Base-by-base conservation (phyloP, 192 early-diverging fungal genomes). In the Backusella parvicylindrica region DNA sequence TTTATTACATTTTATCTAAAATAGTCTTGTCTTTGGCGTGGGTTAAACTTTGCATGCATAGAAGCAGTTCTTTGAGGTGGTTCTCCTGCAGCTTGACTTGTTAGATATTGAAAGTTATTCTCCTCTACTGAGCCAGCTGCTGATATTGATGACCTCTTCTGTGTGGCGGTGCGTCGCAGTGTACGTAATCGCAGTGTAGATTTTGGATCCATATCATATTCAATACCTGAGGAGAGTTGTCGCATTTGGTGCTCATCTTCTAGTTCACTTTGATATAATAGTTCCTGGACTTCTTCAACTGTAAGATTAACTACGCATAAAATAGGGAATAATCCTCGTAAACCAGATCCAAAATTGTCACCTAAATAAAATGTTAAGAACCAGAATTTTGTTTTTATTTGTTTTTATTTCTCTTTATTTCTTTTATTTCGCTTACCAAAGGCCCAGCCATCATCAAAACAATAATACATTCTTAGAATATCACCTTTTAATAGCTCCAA, bases 381-480 rank as follows among this genome's bases (percentile, higher is more conserved):
- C 28, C 7, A 60, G 53, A 28, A 60, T 60, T 21, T 26, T 56
- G 18, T 50, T 60, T 12, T 28, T 60, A 28, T 13, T 60, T 13
- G 9, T 60, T 60, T n/a, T 28, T 60, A 12, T n/a, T 60, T 28
- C 28, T 11, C 11, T 60, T 60, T 3, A 6, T 28, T 13, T 9
- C 8, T 60, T 47, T 2, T 32, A 67, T 70, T 23, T 30, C 11
- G 49, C 69, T 38, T 73, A 77, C 76, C 76, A 30, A 77, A 66
- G 26, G 76, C 76, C 76, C 76, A 77, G 4, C 76, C 76, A 53
- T 77, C 76, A 63, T 77, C 76, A 68, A 77, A 77, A 23, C 65
- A 73, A 33, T 77, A 77, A 21, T 73, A 53, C 36, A 77, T 41
- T 28, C 71, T 64, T 12, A 71, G 21, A 63, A 77, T 72, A 33